Base-by-base conservation (phyloP, 306 rosid species). In the Cucumis melo region DNA sequence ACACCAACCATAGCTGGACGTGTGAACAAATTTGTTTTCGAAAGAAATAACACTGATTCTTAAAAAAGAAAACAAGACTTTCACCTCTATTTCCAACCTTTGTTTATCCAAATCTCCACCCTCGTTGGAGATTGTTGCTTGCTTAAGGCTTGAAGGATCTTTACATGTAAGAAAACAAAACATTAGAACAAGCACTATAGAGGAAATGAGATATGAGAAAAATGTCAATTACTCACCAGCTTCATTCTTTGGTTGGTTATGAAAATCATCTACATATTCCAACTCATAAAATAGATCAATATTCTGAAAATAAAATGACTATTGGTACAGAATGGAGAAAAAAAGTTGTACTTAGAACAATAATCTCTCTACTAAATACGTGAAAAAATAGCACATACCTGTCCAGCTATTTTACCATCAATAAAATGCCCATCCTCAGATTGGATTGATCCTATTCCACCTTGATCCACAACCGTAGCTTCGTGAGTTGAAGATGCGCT, bases 211-310 rank as follows among this genome's bases (percentile, higher is more conserved):
- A 27, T 6, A 61, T 6, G 55, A 11, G 39, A 59, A 29, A 77
- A 29, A 77, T 61, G 13, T 19, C 71, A 68, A 79, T 61, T 29
- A 79, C 63, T 83, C 82, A 84, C 87, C 80, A 81, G 81, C 68
- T 81, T 70, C 84, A 64, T 81, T 62, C 21, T 81, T 62, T 58
- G 84, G 76, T 75, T 86, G 89, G 73, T 83, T 29, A 77, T 78
- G 80, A 81, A 82, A 66, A 81, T 81, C 89, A 79, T 83, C 93
- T 76, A 90, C 87, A 62, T 56, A 85, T 76, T 90, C 92, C 81
- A 88, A 80, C 68, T 81, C 94, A 19, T 83, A 84, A 72, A 83
- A 87, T 68, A 91, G 78, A 80, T 89, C 89, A 16, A 81, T 86
- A 80, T 78, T 82, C 98, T 93, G 85, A 80, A 78, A 53, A 79